These are phyloP conservation scores for Bryopsis sp. DNA, from an alignment of 139 green algal species.

Conservation along the genomic window DNA sequence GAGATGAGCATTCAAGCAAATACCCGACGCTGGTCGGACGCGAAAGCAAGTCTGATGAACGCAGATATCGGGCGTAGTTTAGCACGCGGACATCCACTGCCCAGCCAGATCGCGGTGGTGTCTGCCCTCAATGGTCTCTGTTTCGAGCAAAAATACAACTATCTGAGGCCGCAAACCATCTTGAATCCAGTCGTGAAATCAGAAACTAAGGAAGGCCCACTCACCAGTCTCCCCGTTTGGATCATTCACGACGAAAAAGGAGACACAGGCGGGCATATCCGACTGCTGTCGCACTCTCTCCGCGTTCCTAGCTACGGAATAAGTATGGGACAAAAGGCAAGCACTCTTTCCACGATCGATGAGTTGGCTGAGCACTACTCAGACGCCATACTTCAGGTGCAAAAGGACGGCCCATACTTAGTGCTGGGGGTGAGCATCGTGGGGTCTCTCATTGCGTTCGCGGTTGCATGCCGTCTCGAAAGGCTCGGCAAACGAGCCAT, in stretches of 20 bases:
- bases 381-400: slow-evolving; percentile 26
- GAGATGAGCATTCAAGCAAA: not conserved
- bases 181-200: not conserved
- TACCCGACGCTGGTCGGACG: not conserved
- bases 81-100: not conserved
- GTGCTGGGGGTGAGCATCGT: slow-evolving; percentile 35
- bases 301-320: slow-evolving; percentile 30
- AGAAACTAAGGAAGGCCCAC: slow-evolving; percentile 7
- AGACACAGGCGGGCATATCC: slow-evolving; percentile 21
- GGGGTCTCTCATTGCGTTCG: slow-evolving; percentile 42
- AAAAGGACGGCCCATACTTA: slow-evolving; percentile 50
- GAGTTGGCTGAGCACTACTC: slow-evolving; percentile 28
- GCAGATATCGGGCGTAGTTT: not conserved
- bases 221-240: slow-evolving; percentile 52
- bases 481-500: slow-evolving; percentile 24
- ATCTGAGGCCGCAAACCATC: slow-evolving; percentile 3
- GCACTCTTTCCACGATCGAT: slow-evolving; percentile 12
- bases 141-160: slow-evolving; percentile 16
- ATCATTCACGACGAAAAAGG: slow-evolving; percentile 53
- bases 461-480: slow-evolving; percentile 35
- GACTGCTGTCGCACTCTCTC: slow-evolving; percentile 24
- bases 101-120: not conserved
- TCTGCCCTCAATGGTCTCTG: slow-evolving; percentile 29
- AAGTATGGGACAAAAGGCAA: slow-evolving; percentile 24
- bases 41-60: not conserved